These are phyloP conservation scores for Byssochlamys sp. DNA, from an alignment of 2,329 filamentous ascomycete genomes.

Conservation along the genomic window DNA sequence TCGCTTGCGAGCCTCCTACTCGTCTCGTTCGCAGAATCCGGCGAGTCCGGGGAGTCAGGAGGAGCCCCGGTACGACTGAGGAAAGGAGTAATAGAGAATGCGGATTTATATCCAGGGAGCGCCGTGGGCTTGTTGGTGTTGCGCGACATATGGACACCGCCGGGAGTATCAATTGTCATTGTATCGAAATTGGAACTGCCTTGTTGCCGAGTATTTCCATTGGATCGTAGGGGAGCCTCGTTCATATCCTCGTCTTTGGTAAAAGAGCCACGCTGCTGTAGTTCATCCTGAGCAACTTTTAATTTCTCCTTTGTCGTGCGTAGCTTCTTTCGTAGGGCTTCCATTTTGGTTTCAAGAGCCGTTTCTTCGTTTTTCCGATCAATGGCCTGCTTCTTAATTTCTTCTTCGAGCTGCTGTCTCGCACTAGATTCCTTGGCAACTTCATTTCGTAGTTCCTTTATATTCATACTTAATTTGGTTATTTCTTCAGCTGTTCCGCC, in stretches of 20 bases:
- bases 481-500: conserved; percentile 32
- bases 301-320: conserved; percentile 62
- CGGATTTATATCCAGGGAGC: conserved; percentile 72
- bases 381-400: conserved; percentile 46
- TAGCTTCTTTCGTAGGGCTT: conserved; percentile 60
- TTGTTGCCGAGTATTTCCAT: conserved; percentile 28
- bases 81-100: conserved; percentile 89
- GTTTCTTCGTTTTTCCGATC: conserved; percentile 56
- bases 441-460: conserved; percentile 42
- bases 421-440: conserved; percentile 44
- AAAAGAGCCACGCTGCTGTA: conserved; percentile 34
- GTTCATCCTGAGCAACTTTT: conserved; percentile 51
- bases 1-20: conserved; percentile 12
- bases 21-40: conserved; percentile 18
- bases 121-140: conserved; percentile 50
- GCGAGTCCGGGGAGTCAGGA: conserved; percentile 22
- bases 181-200: conserved; percentile 32
- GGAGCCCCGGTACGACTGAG: conserved; percentile 64
- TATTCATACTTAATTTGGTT: conserved; percentile 29
- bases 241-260: conserved; percentile 18
- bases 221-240: conserved; percentile 25
- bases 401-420: conserved; percentile 38
- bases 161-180: conserved; percentile 43
- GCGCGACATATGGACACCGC: conserved; percentile 41
- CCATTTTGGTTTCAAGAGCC: conserved; percentile 60